Percentiles rank a stretch among this genome's conserved stretches.
Evolutionary conservation across 2,329 filamentous ascomycete species (phyloP).

Genomic region (Neofusicoccum ribis): DNA sequence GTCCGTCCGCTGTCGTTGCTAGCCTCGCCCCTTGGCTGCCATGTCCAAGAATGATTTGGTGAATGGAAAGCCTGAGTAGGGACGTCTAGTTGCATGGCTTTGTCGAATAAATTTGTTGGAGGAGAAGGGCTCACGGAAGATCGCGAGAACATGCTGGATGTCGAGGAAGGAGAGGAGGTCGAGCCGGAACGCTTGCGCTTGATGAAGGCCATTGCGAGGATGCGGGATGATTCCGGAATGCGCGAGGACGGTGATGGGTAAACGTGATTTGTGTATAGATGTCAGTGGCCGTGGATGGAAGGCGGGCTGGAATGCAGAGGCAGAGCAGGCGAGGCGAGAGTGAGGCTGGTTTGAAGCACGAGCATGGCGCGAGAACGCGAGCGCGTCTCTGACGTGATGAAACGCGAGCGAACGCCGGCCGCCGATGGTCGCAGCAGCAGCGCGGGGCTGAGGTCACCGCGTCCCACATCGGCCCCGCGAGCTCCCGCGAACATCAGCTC

Average conservation of each 20-base stretch:
- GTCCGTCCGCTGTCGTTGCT: conserved; percentile 51
- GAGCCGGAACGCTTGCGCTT: conserved; percentile 57
- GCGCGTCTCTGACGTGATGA: conserved; percentile 18
- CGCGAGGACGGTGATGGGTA: background rate
- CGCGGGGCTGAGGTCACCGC: conserved; percentile 6
- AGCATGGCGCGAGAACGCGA: conserved; percentile 15
- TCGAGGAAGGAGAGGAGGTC: conserved; percentile 46
- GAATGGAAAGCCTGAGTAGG: conserved; percentile 2
- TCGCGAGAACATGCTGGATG: conserved; percentile 34
- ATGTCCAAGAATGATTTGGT: conserved; percentile 19
- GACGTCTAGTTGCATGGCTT: conserved; percentile 31
- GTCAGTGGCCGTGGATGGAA: background rate
- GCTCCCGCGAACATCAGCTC: background rate
- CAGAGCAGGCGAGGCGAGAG: background rate
- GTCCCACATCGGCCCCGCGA: background rate
- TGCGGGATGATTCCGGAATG: background rate
- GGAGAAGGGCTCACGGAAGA: conserved; percentile 23
- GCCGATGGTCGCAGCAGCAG: background rate
- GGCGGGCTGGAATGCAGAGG: background rate
- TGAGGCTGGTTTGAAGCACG: conserved; percentile 6
- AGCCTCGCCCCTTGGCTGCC: conserved; percentile 21
- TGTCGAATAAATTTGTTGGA: background rate
- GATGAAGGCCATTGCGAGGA: conserved; percentile 47
- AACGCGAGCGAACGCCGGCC: conserved; percentile 5
- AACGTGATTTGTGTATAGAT: background rate